Base-by-base conservation (phyloP, 1,139 yeast genomes). In the Sugiyamaella grinbergsii region DNA sequence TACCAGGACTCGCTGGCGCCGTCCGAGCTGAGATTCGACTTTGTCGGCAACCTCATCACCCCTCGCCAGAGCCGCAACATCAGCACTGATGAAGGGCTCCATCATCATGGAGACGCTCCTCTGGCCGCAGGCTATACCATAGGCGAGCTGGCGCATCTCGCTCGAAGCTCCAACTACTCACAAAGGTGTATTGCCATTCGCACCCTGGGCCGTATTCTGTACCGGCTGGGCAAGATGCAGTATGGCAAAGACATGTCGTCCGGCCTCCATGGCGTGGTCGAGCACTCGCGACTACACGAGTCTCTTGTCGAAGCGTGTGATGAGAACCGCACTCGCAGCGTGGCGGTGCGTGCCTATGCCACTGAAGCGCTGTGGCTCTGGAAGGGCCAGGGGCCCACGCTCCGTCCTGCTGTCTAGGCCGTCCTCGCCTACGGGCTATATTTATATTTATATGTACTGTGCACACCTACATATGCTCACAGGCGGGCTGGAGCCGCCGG, bases 311-410 rank as follows among this genome's bases (percentile, higher is more conserved):
- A 84, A 52, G 89, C 93, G 7, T 80, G 95, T 0, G 85, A 85
- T 59, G 96, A 88, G 52, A 66, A 68, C 10, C 72, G 71, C 46
- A 83, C 93, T 0, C 73, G 71, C 23, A 87, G 87, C 64, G 57
- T 91, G 40, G 86, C 93, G 24, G 91, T 91, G 2, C 74, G 90
- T 56, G 86, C 81, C 58, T 87, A 90, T 63, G 96, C 98, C 1
- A 77, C 87, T 19, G 98, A 93, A 59, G 97, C 98, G 0, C 75
- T 93, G 39, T 93, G 98, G 97, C 73, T 91, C 49, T 89, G 95
- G 93, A 83, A 78, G 19, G 49, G 87, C n/a, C 87, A 87, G 3
- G 90, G 90, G 1, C 71, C 69, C n/a, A 54, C 54, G 7, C 37
- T 50, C 10, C 52, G 61, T 10, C 58, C 59, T 5, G 61, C 61